These are phyloP conservation scores for Aspergillus niger DNA, from an alignment of 2,329 filamentous ascomycete genomes.

Conservation along the genomic window DNA sequence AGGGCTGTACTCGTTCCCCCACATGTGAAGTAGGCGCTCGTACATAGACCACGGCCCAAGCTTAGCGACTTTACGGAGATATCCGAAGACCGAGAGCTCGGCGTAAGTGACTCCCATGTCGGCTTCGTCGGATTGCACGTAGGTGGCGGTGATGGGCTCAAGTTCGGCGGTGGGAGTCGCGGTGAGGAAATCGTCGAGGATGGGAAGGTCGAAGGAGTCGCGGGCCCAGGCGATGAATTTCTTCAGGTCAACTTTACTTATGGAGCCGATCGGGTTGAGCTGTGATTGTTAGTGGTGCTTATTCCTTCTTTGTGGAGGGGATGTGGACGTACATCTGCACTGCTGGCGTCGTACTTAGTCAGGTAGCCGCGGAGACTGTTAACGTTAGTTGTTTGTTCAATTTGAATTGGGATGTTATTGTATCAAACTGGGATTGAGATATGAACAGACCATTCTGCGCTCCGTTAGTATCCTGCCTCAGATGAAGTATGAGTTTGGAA, in stretches of 20 bases:
- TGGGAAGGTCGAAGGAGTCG: slow-evolving; percentile 61
- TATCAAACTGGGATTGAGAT: neutral
- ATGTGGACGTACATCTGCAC: slow-evolving; percentile 54
- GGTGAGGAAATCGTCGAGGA: slow-evolving; percentile 66
- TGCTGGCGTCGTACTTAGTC: slow-evolving; percentile 69
- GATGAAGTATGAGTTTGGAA: neutral
- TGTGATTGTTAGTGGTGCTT: slow-evolving; percentile 12
- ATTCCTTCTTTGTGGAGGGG: neutral
- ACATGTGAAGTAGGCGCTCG: slow-evolving; percentile 54
- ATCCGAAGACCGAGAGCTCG: slow-evolving; percentile 56
- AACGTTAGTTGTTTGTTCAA: slow-evolving; percentile 37
- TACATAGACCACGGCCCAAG: slow-evolving; percentile 59
- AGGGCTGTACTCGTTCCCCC: slow-evolving; percentile 45
- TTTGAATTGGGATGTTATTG: neutral
- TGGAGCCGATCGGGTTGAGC: slow-evolving; percentile 48
- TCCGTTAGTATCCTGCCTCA: slow-evolving; percentile 10
- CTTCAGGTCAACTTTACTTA: slow-evolving; percentile 70
- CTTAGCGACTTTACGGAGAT: slow-evolving; percentile 57
- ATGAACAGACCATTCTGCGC: slow-evolving; percentile 30
- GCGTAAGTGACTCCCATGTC: slow-evolving; percentile 59
- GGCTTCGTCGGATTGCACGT: slow-evolving; percentile 60
- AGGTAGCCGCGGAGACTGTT: slow-evolving; percentile 54
- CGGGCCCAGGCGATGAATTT: slow-evolving; percentile 69
- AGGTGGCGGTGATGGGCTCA: slow-evolving; percentile 66
- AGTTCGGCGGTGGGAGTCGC: slow-evolving; percentile 65